Conservation (phyloP, 768 basidiomycete genomes). For the Gymnopilus dilepis region DNA sequence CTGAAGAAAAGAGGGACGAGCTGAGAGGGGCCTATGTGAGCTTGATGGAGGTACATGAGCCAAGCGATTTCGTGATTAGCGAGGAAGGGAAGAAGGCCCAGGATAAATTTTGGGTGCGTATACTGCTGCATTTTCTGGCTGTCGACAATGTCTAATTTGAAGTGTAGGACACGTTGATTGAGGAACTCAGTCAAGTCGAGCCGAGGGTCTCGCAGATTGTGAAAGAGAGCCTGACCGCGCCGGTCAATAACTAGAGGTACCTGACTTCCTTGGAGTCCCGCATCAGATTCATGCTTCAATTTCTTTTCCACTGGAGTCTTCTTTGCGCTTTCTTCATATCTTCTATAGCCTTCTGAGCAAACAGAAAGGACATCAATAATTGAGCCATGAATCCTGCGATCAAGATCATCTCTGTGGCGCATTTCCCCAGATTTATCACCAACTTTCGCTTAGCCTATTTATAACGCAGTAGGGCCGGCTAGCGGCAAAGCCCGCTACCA, state of each 20-base stretch:
- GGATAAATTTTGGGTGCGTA: conserved; percentile 41
- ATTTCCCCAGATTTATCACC: not conserved
- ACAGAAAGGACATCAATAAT: no score
- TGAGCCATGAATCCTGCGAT: no score
- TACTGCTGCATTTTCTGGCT: not conserved
- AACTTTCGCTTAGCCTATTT: not conserved
- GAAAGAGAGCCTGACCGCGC: conserved; percentile 8
- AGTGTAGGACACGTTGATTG: conserved; percentile 15
- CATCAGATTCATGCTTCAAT: no score
- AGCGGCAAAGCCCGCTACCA: no score
- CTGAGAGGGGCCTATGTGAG: conserved; percentile 38
- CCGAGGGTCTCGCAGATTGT: conserved; percentile 11
- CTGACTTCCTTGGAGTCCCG: no score
- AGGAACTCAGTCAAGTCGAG: conserved; percentile 18
- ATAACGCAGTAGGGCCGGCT: no score
- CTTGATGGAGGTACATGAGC: conserved; percentile 30
- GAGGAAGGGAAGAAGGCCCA: conserved; percentile 35
- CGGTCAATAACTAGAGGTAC: not conserved
- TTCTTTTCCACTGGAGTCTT: no score
- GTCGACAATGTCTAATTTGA: not conserved
- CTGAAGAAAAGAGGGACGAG: conserved; percentile 26
- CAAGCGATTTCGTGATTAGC: conserved; percentile 39
- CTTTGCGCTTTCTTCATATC: no score
- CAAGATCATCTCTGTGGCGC: no score
- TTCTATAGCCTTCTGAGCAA: no score